Evolutionary conservation across 495 filamentous ascomycete species (phyloP), one percentile per base, ranked within the genome.

Genomic region (Xylaria nigripes): DNA sequence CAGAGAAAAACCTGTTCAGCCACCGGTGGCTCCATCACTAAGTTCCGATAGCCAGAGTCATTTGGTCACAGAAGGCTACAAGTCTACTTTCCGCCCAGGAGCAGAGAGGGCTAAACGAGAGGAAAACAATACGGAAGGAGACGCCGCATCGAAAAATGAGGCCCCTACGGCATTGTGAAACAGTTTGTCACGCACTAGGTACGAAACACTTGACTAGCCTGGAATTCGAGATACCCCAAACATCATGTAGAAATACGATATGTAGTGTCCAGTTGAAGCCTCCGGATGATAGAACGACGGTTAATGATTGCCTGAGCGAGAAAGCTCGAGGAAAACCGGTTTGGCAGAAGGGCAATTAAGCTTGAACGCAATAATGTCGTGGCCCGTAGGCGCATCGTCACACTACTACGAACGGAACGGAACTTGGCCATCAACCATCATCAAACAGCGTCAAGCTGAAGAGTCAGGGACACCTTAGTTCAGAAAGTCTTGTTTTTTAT

Each of bases 381-480:
- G 25, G 27, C 18, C 29, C 53, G 25, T 15, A 50, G 53, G 42
- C 29, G n/a, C 22, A 27, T 55, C 24, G 21, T 55, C 53, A 50
- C 52, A 29, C 22, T 15, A 29, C 29, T 50, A 55, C 32, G 52
- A 27, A 45, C 18, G 46, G 40, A 38, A 43, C 38, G 53, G 50
- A 68, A 71, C 75, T 82, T 93, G 89, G 89, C 89, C 82, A 87
- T 95, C 89, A 88, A 95, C 87, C 87, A 62, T 93, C 81, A 81
- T 87, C 86, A 47, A 70, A 74, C 75, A 63, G 58, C 67, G 56
- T 65, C 6, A 61, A 62, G 57, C 65, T 61, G 68, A 72, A 79
- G 84, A 89, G 79, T 91, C 85, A 67, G 87, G 87, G 89, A 95
- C 89, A 93, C 89, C 89, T 18, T 91, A 77, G 72, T 74, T 72